Base-by-base conservation (phyloP, 192 early-diverging fungal species). In the Backusella tarrabulga region DNA sequence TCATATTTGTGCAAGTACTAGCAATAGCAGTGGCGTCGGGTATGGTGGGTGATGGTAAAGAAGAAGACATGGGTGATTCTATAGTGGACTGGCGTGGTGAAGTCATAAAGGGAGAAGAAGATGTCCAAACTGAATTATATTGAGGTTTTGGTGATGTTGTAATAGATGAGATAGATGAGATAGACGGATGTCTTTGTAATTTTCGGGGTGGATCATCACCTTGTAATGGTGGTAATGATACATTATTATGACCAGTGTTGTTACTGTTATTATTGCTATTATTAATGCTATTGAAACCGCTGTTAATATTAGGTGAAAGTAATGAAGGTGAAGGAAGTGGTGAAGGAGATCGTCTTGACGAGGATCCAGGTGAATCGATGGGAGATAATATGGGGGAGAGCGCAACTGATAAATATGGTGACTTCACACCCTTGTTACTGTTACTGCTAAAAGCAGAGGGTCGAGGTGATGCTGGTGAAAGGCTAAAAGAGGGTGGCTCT, bases 151-250 rank as follows among this genome's bases (percentile, higher is more conserved):
- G 56, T 63, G 56, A 63, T 29, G 56, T 63, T n/a, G 68, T 34
- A 63, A 63, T 63, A 21, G 68, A 56, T 35, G 76, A 19, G 8
- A 54, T 26, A 44, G 66, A 77, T 29, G 66, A 36, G 14, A 67
- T 46, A 34, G 78, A 79, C 21, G 67, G 68, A 23, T 68, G 67
- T 41, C 68, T 54, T 41, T 67, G 34, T 26, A 79, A 44, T n/a
- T 35, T 36, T 67, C 73, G 67, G 23, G 78, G 78, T 50, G 78
- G 78, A 54, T 79, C 78, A n/a, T 79, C 68, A 34, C 78, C 78
- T 34, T 79, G 78, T 8, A 79, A 26, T 44, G 78, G 78, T 41
- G 78, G 78, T 21, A 69, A 69, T 21, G 41, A 21, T 32, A 72
- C 9, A 41, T 46, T 21, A 36, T 52, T 38, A 63, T 63, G 56